Base-by-base conservation (phyloP, 2,329 filamentous ascomycete genomes). In the Myotisia sp. region DNA sequence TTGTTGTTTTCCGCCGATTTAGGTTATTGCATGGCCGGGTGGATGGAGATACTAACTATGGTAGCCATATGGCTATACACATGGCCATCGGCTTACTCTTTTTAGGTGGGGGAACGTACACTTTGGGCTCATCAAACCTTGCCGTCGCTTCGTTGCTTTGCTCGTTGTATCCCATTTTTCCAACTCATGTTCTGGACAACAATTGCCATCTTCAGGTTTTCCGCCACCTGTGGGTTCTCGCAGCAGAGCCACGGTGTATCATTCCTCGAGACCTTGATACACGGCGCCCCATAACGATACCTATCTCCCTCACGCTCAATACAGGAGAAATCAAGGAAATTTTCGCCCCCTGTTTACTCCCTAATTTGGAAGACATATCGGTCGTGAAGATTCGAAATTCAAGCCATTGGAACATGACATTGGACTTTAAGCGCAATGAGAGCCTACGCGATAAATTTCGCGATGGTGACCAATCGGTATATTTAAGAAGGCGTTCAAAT, bases 221-320 rank as follows among this genome's bases (percentile, higher is more conserved):
- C 62, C 76, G 92, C 4, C 87, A 98, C 57, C 81, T 98, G 50
- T 98, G 90, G 90, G 87, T 93, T 7, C 68, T 98, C 3, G 90
- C 90, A 1, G 79, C 82, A 0, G 90, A 98, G 49, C 74, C 84
- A 6, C 74, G 92, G 33, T 95, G 87, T 51, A 70, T 98, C 0
- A 74, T 98, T 1, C 73, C 83, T 12, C 81, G 87, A 41, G 90
- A 98, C 46, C 71, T 90, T 3, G 76, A 90, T 39, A 92, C 83
- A 0, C 75, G 79, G 26, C 75, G 84, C 27, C 80, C 86, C 0
- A 72, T 93, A 31, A 71, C 75, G 5, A 70, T 86, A 2, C 74
- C 81, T 0, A 66, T 93, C 29, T 67, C 68, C 3, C 67, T 93
- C 36, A 68, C 63, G 6, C 65, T 83, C 40, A 70, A 59, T 34